Evolutionary conservation across 2,329 filamentous ascomycete species (phyloP).

Genomic region (Neonectria hederae): DNA sequence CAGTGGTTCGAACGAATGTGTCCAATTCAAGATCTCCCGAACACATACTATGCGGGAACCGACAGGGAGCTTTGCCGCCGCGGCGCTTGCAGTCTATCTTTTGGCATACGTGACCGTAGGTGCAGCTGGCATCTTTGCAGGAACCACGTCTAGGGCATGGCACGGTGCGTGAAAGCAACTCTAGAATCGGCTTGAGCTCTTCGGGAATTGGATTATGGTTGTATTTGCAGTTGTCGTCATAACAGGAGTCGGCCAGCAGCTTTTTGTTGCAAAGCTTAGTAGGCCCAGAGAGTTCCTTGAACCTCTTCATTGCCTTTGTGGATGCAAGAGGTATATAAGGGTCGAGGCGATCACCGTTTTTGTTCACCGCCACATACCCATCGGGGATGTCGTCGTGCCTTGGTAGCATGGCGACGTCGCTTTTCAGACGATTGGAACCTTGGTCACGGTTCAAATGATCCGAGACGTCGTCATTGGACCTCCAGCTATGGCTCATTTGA

Average conservation of each 20-base stretch:
- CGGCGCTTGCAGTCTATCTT: slow-evolving; percentile 31
- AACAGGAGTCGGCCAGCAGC: slow-evolving; percentile 29
- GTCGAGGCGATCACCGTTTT: slow-evolving; percentile 31
- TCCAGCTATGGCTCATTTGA: slow-evolving; percentile 17
- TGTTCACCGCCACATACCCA: slow-evolving; percentile 30
- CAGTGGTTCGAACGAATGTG: not conserved
- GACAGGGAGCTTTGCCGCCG: slow-evolving; percentile 31
- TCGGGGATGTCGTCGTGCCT: slow-evolving; percentile 27
- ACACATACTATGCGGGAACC: slow-evolving; percentile 29
- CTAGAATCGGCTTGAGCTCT: slow-evolving; percentile 29
- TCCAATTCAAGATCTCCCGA: slow-evolving; percentile 26
- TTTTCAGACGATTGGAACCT: not conserved
- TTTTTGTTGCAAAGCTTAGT: slow-evolving; percentile 34
- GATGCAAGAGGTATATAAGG: slow-evolving; percentile 22
- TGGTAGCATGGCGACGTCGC: slow-evolving; percentile 28
- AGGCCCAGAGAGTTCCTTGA: slow-evolving; percentile 27
- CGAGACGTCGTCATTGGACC: slow-evolving; percentile 13
- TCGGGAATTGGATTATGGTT: slow-evolving; percentile 31
- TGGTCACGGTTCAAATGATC: slow-evolving; percentile 17
- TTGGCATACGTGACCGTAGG: slow-evolving; percentile 37
- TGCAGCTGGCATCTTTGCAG: slow-evolving; percentile 29
- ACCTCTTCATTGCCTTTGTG: slow-evolving; percentile 17
- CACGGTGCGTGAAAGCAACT: slow-evolving; percentile 30
- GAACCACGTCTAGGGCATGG: slow-evolving; percentile 27
- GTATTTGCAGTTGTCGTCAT: slow-evolving; percentile 30